Conservation (phyloP, 2,329 filamentous ascomycete genomes). For the Penicillium freii region DNA sequence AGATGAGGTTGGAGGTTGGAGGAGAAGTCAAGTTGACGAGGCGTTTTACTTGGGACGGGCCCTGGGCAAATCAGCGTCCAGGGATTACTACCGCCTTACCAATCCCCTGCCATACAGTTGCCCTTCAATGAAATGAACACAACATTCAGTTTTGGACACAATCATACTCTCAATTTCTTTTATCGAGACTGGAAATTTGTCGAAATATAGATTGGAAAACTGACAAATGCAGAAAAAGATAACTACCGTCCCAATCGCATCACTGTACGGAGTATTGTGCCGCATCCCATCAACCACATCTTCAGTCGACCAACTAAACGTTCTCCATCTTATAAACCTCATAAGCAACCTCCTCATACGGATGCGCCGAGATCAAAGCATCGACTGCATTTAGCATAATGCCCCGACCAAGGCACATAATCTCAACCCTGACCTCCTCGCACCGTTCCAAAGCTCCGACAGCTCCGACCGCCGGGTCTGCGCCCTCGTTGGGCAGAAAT, state of each 20-base stretch:
- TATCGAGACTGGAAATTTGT: background rate
- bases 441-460: slow-evolving; percentile 41
- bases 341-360: slow-evolving; percentile 48
- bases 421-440: slow-evolving; percentile 45
- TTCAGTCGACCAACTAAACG: slow-evolving; percentile 24
- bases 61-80: slow-evolving; percentile 34
- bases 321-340: slow-evolving; percentile 47
- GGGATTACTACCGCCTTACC: slow-evolving; percentile 36
- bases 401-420: slow-evolving; percentile 42
- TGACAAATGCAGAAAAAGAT: background rate
- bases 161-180: background rate
- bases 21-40: slow-evolving; percentile 33
- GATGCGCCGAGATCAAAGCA: slow-evolving; percentile 44
- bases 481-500: slow-evolving; percentile 41
- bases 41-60: slow-evolving; percentile 31
- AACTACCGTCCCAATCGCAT: background rate
- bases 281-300: background rate
- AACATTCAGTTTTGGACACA: background rate
- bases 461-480: slow-evolving; percentile 43
- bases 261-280: background rate
- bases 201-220: no score
- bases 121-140: background rate
- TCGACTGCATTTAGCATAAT: slow-evolving; percentile 42
- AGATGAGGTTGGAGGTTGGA: slow-evolving; percentile 28
- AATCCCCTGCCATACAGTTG: background rate